These are phyloP conservation scores for Yarrowia sp. DNA, from an alignment of 805 yeast genomes.

Conservation along the genomic window DNA sequence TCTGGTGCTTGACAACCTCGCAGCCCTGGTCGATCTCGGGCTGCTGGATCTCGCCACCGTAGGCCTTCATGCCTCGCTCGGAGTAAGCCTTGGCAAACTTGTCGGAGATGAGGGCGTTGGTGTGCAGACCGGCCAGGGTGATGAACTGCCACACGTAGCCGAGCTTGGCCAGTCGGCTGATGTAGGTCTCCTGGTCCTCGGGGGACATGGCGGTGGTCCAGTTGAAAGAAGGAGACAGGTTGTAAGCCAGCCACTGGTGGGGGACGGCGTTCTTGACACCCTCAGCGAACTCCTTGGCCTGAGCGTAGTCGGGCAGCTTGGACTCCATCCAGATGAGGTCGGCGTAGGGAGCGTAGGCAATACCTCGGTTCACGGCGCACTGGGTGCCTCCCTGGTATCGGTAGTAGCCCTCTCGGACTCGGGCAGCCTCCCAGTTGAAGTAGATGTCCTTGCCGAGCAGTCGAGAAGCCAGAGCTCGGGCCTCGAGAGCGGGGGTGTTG, in stretches of 20 bases:
- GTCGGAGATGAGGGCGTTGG: conserved; percentile 91
- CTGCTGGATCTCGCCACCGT: conserved; percentile 85
- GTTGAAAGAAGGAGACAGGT: conserved; percentile 96
- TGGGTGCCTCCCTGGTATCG: conserved; percentile 95
- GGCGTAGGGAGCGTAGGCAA: conserved; percentile 93
- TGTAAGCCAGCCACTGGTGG: conserved; percentile 94
- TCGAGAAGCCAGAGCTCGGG: conserved; percentile 74
- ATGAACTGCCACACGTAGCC: conserved; percentile 98
- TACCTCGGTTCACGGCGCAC: conserved; percentile 96
- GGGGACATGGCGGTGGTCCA: conserved; percentile 94
- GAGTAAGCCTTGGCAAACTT: conserved; percentile 80
- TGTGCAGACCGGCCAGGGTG: conserved; percentile 95
- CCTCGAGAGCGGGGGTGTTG: conserved; percentile 78
- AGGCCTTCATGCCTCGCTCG: conserved; percentile 91
- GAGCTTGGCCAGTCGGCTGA: conserved; percentile 79
- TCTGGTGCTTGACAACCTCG: conserved; percentile 96
- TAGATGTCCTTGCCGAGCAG: conserved; percentile 80
- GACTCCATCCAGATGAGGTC: conserved; percentile 99
- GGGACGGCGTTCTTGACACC: conserved; percentile 86
- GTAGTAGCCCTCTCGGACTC: conserved; percentile 97
- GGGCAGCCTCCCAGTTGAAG: conserved; percentile 94
- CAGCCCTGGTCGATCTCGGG: conserved; percentile 88
- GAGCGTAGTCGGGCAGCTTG: conserved; percentile 89
- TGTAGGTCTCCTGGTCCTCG: conserved; percentile 88
- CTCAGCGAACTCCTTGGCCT: conserved; percentile 92